Evolutionary conservation across 2,329 filamentous ascomycete species (phyloP), one percentile per base, ranked within the genome.

Genomic region (Bipolaris zeicola): DNA sequence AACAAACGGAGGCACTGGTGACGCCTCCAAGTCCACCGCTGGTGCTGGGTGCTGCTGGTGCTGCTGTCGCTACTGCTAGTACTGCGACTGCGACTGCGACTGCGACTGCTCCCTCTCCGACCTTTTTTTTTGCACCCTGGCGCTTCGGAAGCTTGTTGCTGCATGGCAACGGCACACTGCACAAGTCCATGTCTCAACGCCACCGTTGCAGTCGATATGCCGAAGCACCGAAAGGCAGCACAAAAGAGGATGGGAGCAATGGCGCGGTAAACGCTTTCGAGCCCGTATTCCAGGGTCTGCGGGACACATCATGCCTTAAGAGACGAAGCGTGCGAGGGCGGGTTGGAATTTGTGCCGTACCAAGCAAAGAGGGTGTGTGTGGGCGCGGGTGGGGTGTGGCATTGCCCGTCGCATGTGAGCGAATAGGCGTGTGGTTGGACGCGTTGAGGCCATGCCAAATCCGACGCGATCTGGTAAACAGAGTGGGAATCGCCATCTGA

Each of bases 111-210:
- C 43, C 34, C 58, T 37, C 45, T 51, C 53, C 51, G 36, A 41
- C 55, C 38, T n/a, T 48, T 44, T 41, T 26, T 26, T 7, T 7
- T 31, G 48, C 47, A 42, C 58, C 58, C 50, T 62, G 62, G 45
- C 52, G 58, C 50, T 57, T 64, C 60, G 63, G 55, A 58, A 58
- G 50, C 61, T 57, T 55, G 36, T 63, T 55, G 55, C 65, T 69
- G 63, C 66, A 69, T 60, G 61, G 62, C 63, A 63, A 58, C 58
- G 55, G 60, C 28, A 57, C 66, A 71, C 67, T 49, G 58, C 64
- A 68, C 57, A 56, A 31, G 50, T 56, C 54, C 50, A 62, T 55
- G 37, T 18, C 13, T 36, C 34, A 36, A 14, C 37, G 20, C 22
- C 16, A 41, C 18, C 10, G 38, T 11, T 20, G 38, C 38, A 22